Conservation (phyloP, 495 filamentous ascomycete species). For the Neurospora cerealis region DNA sequence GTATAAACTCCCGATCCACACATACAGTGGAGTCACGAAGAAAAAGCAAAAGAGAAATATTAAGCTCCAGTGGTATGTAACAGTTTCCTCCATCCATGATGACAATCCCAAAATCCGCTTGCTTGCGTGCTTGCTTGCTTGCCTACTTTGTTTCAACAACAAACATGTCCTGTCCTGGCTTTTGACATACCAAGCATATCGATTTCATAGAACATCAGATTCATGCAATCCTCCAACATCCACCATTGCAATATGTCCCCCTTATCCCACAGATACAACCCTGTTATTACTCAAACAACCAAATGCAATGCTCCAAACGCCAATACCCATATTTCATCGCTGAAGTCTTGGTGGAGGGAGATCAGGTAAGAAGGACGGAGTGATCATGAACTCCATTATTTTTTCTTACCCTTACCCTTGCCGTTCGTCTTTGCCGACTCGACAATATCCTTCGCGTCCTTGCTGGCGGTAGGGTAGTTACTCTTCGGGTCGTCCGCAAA, state of each 20-base stretch:
- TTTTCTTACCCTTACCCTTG: constrained; percentile 17
- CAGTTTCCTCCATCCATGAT: neutral
- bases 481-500: constrained; percentile 55
- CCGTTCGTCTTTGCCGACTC: constrained; percentile 19
- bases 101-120: neutral
- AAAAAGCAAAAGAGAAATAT: neutral
- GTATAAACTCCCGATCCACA: neutral
- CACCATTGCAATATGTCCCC: neutral
- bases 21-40: neutral
- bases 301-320: neutral
- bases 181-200: neutral
- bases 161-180: neutral
- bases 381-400: neutral
- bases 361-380: neutral
- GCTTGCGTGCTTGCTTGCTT: neutral
- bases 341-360: neutral
- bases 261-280: neutral
- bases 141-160: neutral
- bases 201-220: neutral
- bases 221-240: neutral
- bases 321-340: neutral
- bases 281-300: neutral
- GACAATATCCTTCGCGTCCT: constrained; percentile 24
- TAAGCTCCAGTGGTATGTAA: neutral
- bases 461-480: constrained; percentile 17